These are phyloP conservation scores for Fusarium sp. DNA, from an alignment of 2,329 filamentous ascomycete species.

Conservation along the genomic window DNA sequence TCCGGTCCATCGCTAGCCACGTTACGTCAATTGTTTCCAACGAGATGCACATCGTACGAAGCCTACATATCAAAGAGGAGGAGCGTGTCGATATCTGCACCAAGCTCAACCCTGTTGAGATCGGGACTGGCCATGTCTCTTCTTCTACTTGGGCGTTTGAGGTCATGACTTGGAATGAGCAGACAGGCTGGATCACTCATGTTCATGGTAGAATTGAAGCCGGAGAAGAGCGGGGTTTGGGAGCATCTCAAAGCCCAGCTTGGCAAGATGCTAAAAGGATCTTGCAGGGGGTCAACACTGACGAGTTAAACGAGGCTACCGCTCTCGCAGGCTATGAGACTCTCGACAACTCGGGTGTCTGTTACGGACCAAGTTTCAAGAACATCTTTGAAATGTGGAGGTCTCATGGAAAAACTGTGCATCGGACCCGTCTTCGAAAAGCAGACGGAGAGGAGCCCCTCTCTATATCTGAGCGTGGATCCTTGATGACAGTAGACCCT, in stretches of 20 bases:
- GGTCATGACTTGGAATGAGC: background rate
- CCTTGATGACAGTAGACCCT: background rate
- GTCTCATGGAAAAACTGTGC: background rate
- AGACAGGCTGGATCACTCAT: background rate
- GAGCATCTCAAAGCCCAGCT: background rate
- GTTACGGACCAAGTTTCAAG: conserved; percentile 4
- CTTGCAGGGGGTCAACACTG: background rate
- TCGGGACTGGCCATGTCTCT: background rate
- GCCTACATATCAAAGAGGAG: background rate
- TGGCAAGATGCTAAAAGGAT: background rate
- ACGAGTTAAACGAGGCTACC: background rate
- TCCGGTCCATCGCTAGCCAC: background rate
- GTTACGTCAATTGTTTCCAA: background rate
- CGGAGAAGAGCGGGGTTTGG: background rate
- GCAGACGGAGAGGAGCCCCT: background rate
- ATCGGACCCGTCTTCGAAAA: background rate
- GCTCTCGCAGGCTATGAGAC: background rate
- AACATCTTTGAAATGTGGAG: background rate
- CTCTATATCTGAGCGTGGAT: background rate
- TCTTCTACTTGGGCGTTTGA: background rate
- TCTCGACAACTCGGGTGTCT: background rate
- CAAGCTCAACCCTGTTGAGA: background rate
- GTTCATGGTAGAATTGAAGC: background rate
- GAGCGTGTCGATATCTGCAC: background rate
- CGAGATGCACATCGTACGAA: background rate